Conservation (phyloP, 2,329 filamentous ascomycete species). For the Fusarium azukiicola region DNA sequence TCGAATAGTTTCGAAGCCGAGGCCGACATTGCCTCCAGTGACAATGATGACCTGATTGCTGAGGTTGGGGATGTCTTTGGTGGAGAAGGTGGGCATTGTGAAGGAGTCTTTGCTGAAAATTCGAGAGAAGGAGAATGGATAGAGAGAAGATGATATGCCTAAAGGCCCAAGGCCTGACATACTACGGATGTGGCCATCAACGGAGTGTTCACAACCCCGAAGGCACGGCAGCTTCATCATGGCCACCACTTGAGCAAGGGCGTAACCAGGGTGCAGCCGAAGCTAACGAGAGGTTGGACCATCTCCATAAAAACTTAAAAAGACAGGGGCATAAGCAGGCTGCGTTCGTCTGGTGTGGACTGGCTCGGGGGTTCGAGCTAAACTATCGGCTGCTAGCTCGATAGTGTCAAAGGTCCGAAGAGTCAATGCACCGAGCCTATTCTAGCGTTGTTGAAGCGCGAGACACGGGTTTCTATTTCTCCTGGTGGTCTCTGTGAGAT, state of each 20-base stretch:
- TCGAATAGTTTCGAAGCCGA: constrained; percentile 26
- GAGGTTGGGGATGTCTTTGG: constrained; percentile 33
- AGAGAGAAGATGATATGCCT: background rate
- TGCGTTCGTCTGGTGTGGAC: background rate
- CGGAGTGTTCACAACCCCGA: background rate
- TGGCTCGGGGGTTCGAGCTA: background rate
- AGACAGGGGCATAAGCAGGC: background rate
- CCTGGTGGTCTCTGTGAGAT: background rate
- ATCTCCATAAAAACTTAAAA: background rate
- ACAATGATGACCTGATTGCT: constrained; percentile 27
- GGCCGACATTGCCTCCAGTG: constrained; percentile 34
- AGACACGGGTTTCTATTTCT: background rate
- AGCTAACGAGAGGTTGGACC: background rate
- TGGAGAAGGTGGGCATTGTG: background rate
- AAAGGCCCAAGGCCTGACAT: background rate
- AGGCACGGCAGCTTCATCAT: background rate
- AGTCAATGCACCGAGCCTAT: background rate
- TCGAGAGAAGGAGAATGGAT: background rate
- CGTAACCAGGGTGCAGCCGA: constrained; percentile 8
- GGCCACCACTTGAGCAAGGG: background rate
- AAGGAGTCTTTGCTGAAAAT: background rate
- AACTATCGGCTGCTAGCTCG: background rate
- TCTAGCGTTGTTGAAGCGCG: no score
- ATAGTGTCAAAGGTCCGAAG: background rate
- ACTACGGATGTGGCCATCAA: background rate